Base-by-base conservation (phyloP, 2,329 filamentous ascomycete genomes). In the Trichophyton rubrum region DNA sequence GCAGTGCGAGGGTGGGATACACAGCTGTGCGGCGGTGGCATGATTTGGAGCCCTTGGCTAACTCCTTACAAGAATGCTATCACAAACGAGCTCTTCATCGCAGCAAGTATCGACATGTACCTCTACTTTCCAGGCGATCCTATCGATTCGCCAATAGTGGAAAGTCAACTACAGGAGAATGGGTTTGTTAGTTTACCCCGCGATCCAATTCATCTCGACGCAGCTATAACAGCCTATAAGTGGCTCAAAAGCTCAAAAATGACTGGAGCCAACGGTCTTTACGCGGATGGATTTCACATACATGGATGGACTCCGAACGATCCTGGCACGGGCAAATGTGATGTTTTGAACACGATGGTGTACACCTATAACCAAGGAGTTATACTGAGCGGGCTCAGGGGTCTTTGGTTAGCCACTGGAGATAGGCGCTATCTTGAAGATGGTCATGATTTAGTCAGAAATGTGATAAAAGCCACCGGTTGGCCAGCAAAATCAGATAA, bases 361-460 rank as follows among this genome's bases (percentile, higher is more conserved):
- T 96, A 91, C 73, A 95, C 90, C 0, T 96, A 97, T 76, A 97
- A 97, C 74, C 92, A 97, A 73, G 92, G 91, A 22, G 90, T 96
- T 3, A 69, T 97, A 0, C 81, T 96, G 22, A 90, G 88, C 3
- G 91, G 90, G 11, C 82, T 90, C 60, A 83, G 89, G 38, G 88
- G 86, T 1, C 79, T 96, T 0, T 96, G 88, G 83, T 81, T 88
- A 63, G 85, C 84, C 13, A 96, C 89, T 0, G 87, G 87, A 11
- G 81, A 84, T n/a, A 72, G 77, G 1, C 79, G 76, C 0, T 96
- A 90, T 69, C 78, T 96, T 0, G 73, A 81, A 20, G 90, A 96
- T 61, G 92, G 89, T 0, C 90, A 96, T 71, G 70, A 75, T n/a
- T 81, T 96, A 6, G 79, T 96, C 45, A 78, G 81, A 49, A 83